A percentile compares a stretch with the other conserved stretches of the same genome.
phyloP scores from a whole-genome alignment of 2,329 filamentous ascomycete genomes.

The Metarhizium album region DNA sequence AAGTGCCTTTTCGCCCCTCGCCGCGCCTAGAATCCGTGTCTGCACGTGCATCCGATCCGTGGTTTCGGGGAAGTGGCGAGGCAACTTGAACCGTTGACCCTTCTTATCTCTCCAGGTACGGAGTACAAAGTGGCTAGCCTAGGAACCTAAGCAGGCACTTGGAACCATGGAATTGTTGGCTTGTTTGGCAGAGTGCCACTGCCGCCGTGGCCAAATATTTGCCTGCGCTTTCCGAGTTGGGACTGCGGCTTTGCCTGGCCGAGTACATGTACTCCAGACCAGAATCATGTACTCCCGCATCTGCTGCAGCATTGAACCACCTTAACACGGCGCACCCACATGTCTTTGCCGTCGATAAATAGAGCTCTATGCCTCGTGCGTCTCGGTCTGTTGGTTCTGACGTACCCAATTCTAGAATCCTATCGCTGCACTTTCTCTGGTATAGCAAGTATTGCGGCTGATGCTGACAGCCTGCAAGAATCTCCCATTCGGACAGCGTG shows the following conservation, averaged over 20 bases:
- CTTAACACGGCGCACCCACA: background rate
- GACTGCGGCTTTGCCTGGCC: no score
- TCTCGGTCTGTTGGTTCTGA: background rate
- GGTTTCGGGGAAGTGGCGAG: background rate
- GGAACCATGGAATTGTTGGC: no score
- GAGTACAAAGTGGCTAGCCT: no score
- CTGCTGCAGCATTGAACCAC: background rate
- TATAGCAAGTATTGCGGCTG: background rate
- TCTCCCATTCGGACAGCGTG: no score
- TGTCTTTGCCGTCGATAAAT: background rate
- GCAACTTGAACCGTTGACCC: no score
- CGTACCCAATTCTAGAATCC: background rate
- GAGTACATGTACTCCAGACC: background rate
- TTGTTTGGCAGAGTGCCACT: no score
- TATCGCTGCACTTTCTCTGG: background rate
- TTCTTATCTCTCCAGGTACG: background rate
- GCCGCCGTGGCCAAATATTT: no score
- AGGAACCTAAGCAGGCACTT: no score
- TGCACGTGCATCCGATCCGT: conserved; percentile 1
- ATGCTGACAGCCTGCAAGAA: no score
- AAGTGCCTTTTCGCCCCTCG: background rate
- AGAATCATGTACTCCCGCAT: background rate
- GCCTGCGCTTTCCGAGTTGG: no score
- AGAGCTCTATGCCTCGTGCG: background rate
- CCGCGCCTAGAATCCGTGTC: background rate